phyloP scores from a whole-genome alignment of 192 early-diverging fungal genomes.

The Mortierella alpina region DNA sequence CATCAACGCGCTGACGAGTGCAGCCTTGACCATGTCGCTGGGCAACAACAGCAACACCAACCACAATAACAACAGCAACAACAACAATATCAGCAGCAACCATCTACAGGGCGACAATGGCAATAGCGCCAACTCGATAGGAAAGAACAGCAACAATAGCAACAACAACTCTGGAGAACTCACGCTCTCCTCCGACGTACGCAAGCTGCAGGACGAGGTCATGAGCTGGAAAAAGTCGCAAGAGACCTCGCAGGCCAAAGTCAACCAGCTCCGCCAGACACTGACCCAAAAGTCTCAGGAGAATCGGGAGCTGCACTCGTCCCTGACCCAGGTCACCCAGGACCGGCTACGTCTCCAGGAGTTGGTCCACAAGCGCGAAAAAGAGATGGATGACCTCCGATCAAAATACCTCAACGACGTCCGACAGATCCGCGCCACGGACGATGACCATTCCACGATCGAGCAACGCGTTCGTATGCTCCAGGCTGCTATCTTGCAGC shows the following conservation, averaged over 20 bases:
- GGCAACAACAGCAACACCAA: slow-evolving; percentile 3
- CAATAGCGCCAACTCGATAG: background rate
- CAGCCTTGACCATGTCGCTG: background rate
- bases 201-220: slow-evolving; percentile 47
- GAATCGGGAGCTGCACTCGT: slow-evolving; percentile 36
- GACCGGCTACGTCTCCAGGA: slow-evolving; percentile 51
- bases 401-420: slow-evolving; percentile 55
- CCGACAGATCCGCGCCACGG: slow-evolving; percentile 59
- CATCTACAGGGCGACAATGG: slow-evolving; percentile 3
- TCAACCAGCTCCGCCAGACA: slow-evolving; percentile 25
- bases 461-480: slow-evolving; percentile 47
- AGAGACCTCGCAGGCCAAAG: slow-evolving; percentile 32
- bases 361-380: slow-evolving; percentile 49
- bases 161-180: slow-evolving; percentile 12
- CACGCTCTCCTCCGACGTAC: slow-evolving; percentile 28
- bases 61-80: slow-evolving; percentile 3
- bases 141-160: slow-evolving; percentile 4
- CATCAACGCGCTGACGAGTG: background rate
- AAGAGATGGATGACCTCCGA: slow-evolving; percentile 50
- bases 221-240: slow-evolving; percentile 47
- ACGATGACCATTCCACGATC: slow-evolving; percentile 57
- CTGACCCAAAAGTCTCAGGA: slow-evolving; percentile 48
- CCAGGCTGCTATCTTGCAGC: slow-evolving; percentile 47
- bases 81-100: slow-evolving; percentile 5
- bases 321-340: slow-evolving; percentile 37